These are phyloP conservation scores for Solanum ossicruentum DNA, from an alignment of 257 asterid genomes.

Conservation along the genomic window DNA sequence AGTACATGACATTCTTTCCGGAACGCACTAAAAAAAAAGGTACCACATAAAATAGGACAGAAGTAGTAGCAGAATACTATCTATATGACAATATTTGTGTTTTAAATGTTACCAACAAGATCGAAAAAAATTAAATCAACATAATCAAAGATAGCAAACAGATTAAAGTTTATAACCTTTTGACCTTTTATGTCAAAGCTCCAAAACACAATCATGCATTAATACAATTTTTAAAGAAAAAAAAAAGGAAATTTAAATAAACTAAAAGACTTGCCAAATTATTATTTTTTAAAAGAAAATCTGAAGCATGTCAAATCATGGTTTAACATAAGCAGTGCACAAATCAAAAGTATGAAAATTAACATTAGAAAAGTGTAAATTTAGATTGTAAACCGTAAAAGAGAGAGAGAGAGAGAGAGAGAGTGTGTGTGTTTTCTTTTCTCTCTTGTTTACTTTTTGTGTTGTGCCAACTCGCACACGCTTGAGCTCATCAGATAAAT, in stretches of 20 bases:
- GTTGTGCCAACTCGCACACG: background rate
- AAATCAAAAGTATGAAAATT: background rate
- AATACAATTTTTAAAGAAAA: background rate
- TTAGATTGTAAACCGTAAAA: background rate
- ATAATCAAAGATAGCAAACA: background rate
- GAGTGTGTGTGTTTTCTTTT: background rate
- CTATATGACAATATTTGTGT: background rate
- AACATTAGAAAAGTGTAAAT: background rate
- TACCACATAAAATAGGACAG: too few species aligned
- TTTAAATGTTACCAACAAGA: background rate
- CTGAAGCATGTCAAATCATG: background rate
- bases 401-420: background rate
- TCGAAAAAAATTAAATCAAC: background rate
- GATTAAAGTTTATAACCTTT: background rate
- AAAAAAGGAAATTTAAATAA: background rate
- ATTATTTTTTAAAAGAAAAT: background rate
- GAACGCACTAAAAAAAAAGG: too few species aligned
- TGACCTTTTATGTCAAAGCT: background rate
- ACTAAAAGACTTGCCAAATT: background rate
- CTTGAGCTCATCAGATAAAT: background rate
- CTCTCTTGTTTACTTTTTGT: background rate
- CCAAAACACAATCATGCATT: background rate
- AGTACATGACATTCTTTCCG: too few species aligned
- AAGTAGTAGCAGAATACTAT: background rate
- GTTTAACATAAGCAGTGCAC: background rate